These are phyloP conservation scores for Alnus rubra DNA, from an alignment of 306 rosid genomes.

Conservation along the genomic window DNA sequence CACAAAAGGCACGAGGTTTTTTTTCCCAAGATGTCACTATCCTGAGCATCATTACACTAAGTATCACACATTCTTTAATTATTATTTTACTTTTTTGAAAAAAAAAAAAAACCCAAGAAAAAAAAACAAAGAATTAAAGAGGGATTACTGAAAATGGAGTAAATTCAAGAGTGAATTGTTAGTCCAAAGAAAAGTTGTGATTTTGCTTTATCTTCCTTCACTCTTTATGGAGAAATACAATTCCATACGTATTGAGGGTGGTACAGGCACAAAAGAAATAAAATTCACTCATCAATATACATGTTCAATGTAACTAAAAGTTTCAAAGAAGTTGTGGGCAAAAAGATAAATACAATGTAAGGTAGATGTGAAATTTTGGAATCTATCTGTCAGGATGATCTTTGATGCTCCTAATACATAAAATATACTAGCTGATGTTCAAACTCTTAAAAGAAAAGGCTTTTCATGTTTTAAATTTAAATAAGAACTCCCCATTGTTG, in stretches of 20 bases:
- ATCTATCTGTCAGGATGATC: not conserved
- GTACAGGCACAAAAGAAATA: not conserved
- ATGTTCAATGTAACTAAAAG: not conserved
- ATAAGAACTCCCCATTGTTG: constrained; percentile 2
- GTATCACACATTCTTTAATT: no score
- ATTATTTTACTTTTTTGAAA: no score
- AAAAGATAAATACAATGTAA: not conserved
- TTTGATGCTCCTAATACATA: not conserved
- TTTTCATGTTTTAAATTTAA: not conserved
- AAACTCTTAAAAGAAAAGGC: not conserved
- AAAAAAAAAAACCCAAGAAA: no score
- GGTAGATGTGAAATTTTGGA: not conserved
- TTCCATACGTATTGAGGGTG: not conserved
- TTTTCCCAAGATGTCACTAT: not conserved
- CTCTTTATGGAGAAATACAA: not conserved
- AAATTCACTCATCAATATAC: not conserved
- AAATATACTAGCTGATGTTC: not conserved
- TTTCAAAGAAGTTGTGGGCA: not conserved
- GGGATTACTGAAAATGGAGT: not conserved
- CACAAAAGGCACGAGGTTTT: not conserved
- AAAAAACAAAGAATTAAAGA: not conserved
- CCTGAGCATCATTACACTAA: not conserved
- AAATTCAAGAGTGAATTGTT: not conserved
- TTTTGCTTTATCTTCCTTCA: not conserved
- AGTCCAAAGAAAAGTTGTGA: not conserved